Evolutionary conservation across 148 eudicot species (phyloP), one percentile per base, ranked within the genome.

Genomic region (Heliosperma pusillum): DNA sequence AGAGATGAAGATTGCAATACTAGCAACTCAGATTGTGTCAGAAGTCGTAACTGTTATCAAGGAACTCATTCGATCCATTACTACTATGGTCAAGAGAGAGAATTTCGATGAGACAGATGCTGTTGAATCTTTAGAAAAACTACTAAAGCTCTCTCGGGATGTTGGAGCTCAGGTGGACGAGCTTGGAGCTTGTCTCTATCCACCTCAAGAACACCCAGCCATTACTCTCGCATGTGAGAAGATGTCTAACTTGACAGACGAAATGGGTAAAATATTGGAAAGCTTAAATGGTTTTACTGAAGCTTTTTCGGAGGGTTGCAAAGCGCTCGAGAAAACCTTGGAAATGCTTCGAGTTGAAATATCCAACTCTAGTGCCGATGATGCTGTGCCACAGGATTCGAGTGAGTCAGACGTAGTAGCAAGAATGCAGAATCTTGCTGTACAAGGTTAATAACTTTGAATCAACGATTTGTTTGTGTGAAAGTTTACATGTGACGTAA

Each of bases 101-200:
- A 71, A 50, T 47, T 66, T 67, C n/a, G 83, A 74, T 6, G 75
- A 68, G n/a, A 76, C 74, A 17, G 79, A 73, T 21, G 77, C 64
- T 16, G 85, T 89, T 8, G 83, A 85, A 59, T 74, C 84, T 2
- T 61, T 95, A 40, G 97, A 95, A 84, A 89, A 76, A 67, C 80
- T 95, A 47, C 77, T 92, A 80, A 84, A 78, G 87, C 88, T 85
- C 10, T 87, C 86, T 68, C 91, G 88, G 72, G 85, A 72, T 61
- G 79, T 83, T 50, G 91, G 92, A 50, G 74, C 79, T n/a, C 88
- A 87, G 81, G 85, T 89, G 36, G 97, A 95, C 74, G 97, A 92
- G 81, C 86, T 95, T 33, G 98, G 98, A 62, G 98, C 98, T 71
- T 88, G 89, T 82, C 86, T 95, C 61, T 95, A 95, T 77, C 98